Percentiles rank a stretch among this genome's conserved stretches.
phyloP scores from a whole-genome alignment of 257 asterid species.

The Solanum rostratum region DNA sequence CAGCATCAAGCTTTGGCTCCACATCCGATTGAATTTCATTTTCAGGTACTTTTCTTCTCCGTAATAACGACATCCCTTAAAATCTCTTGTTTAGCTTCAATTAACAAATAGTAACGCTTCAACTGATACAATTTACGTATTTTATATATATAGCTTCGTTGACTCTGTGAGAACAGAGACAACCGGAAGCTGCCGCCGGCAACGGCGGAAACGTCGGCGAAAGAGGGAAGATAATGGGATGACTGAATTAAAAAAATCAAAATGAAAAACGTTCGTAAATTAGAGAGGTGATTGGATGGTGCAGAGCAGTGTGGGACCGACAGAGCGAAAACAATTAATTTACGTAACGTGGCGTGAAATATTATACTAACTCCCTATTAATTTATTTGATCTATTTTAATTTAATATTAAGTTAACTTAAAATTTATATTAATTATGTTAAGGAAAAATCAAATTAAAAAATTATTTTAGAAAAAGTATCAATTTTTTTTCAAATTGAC shows the following conservation, averaged over 20 bases:
- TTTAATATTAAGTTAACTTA: no score
- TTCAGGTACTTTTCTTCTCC: constrained; percentile 42
- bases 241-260: not conserved
- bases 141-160: not conserved
- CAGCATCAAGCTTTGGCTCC: constrained; percentile 11
- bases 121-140: not conserved
- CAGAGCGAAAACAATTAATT: not conserved
- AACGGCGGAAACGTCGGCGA: not conserved
- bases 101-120: not conserved
- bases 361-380: not conserved
- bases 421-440: no score
- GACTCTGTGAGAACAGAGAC: not conserved
- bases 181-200: not conserved
- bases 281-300: not conserved
- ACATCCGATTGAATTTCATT: constrained; percentile 7
- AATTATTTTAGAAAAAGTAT: no score
- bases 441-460: no score
- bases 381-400: no score
- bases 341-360: not conserved
- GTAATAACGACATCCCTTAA: constrained; percentile 17
- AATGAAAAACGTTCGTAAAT: not conserved
- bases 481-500: no score
- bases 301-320: not conserved
- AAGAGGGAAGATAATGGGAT: not conserved
- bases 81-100: not conserved